These are phyloP conservation scores for Scedosporium apiospermum DNA, from an alignment of 2,329 filamentous ascomycete species.

Conservation along the genomic window DNA sequence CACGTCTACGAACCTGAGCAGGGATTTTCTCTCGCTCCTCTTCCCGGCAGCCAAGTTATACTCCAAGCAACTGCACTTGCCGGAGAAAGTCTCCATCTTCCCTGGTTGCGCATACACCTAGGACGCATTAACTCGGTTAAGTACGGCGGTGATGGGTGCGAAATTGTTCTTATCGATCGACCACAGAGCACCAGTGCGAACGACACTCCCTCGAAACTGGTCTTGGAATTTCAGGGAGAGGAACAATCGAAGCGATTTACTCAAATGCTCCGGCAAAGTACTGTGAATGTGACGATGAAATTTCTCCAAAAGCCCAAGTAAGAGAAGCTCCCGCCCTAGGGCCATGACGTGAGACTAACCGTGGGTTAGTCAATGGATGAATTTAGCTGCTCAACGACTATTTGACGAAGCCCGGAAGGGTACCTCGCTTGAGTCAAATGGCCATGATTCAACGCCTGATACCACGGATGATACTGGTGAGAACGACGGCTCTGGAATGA, in stretches of 20 bases:
- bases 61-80: neutral
- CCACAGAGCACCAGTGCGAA: neutral
- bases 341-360: neutral
- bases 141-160: neutral
- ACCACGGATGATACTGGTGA: too few species aligned
- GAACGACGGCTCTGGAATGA: too few species aligned
- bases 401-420: neutral
- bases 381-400: neutral
- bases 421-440: neutral
- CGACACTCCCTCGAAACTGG: neutral
- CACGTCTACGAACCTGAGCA: neutral
- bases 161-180: neutral
- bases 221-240: neutral
- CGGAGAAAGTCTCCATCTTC: neutral
- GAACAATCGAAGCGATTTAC: neutral
- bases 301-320: neutral
- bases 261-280: neutral
- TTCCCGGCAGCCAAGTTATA: neutral
- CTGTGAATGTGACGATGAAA: neutral
- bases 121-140: neutral
- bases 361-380: neutral
- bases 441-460: neutral
- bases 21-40: neutral
- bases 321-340: neutral
- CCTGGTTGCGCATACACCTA: slow-evolving; percentile 1